Conservation (phyloP, 2,329 filamentous ascomycete species). For the Claviceps fusiformis region DNA sequence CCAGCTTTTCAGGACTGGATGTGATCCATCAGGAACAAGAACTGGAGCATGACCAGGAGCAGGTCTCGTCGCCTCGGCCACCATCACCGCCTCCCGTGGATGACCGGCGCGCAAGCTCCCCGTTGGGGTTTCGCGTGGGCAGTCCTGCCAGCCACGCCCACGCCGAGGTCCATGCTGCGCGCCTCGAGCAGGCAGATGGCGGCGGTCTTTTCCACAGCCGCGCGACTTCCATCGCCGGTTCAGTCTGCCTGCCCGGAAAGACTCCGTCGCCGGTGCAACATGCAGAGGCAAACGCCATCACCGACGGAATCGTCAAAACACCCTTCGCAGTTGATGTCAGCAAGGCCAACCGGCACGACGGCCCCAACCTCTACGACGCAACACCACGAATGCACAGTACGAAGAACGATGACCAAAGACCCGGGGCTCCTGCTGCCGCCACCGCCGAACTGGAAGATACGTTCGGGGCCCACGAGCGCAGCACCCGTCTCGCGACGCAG, state of each 20-base stretch:
- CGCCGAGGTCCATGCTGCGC: neutral
- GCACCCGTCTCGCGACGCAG: constrained; percentile 27
- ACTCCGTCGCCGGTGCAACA: neutral
- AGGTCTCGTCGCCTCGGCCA: neutral
- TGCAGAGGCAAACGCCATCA: neutral
- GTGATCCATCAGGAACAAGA: neutral
- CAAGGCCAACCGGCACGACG: too few relatives aligned
- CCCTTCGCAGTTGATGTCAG: too few relatives aligned
- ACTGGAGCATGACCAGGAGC: too few relatives aligned
- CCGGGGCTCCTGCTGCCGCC: neutral
- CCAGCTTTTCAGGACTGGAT: neutral
- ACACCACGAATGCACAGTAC: constrained; percentile 13
- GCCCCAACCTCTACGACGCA: constrained; percentile 24
- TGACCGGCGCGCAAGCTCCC: neutral
- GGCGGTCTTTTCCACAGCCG: neutral
- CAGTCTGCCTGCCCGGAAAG: constrained; percentile 1
- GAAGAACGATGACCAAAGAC: too few relatives aligned
- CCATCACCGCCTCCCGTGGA: neutral
- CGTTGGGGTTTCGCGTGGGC: neutral
- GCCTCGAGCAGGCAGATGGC: neutral
- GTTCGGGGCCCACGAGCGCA: constrained; percentile 31
- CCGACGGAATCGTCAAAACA: constrained; percentile 8
- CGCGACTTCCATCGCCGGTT: neutral
- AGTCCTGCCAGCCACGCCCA: neutral
- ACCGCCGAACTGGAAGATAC: constrained; percentile 26